These are phyloP conservation scores for Candida insectalens DNA, from an alignment of 805 yeast species.

Conservation along the genomic window DNA sequence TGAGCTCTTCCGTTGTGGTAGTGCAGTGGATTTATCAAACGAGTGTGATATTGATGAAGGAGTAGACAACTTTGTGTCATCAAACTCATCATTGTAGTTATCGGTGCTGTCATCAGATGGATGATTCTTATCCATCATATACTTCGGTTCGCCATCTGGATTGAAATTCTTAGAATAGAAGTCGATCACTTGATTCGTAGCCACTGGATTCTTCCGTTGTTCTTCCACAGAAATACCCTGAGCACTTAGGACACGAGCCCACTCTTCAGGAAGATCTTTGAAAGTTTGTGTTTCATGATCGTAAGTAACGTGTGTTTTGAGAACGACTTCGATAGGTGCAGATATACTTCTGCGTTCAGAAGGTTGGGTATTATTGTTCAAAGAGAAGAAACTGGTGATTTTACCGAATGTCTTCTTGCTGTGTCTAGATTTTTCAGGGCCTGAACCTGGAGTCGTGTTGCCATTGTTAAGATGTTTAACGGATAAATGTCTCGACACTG, in stretches of 20 bases:
- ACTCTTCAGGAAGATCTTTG: conserved; percentile 87
- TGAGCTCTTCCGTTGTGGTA: background rate
- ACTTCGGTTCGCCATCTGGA: conserved; percentile 16
- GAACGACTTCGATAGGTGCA: conserved; percentile 86
- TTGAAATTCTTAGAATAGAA: conserved; percentile 18
- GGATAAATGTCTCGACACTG: background rate
- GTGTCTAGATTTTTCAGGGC: conserved; percentile 24
- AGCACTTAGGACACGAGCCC: conserved; percentile 77
- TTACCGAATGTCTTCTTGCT: conserved; percentile 51
- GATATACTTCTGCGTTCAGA: conserved; percentile 46
- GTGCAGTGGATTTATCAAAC: background rate
- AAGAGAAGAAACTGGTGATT: conserved; percentile 24
- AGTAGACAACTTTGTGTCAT: conserved; percentile 1
- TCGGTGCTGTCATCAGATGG: conserved; percentile 13
- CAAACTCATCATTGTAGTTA: conserved; percentile 5
- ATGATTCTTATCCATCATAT: conserved; percentile 17
- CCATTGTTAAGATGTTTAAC: background rate
- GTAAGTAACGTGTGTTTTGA: conserved; percentile 88
- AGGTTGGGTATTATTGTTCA: conserved; percentile 5
- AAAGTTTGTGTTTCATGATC: conserved; percentile 78
- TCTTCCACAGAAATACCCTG: conserved; percentile 85
- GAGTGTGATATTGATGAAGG: background rate
- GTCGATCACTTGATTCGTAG: conserved; percentile 39
- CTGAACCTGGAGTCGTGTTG: background rate
- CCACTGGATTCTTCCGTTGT: conserved; percentile 87